Conservation (phyloP, 768 basidiomycete species). For the Fomitopsis serialis region DNA sequence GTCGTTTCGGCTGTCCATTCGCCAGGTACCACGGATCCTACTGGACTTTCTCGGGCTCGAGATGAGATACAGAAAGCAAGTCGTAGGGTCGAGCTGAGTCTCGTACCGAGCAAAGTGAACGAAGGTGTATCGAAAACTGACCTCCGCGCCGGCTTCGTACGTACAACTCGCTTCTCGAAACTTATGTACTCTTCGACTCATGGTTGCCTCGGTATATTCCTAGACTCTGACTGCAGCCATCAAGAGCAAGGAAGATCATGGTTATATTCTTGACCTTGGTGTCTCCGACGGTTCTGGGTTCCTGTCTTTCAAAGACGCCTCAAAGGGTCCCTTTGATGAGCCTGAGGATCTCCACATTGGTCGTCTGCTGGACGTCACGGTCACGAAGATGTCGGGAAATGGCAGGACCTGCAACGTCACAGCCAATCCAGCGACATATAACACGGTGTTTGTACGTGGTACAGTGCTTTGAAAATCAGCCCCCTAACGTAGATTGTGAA, state of each 20-base stretch:
- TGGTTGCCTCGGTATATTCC: neutral
- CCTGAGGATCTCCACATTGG: slow-evolving; percentile 50
- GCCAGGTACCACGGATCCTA: slow-evolving; percentile 55
- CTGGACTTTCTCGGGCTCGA: slow-evolving; percentile 54
- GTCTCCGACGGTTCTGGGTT: slow-evolving; percentile 78
- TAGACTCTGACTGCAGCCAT: slow-evolving; percentile 76
- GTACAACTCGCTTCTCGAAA: slow-evolving; percentile 25
- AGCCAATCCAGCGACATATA: slow-evolving; percentile 42
- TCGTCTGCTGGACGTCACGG: slow-evolving; percentile 58
- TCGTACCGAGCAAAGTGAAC: slow-evolving; percentile 83
- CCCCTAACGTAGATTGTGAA: neutral
- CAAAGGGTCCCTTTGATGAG: slow-evolving; percentile 30
- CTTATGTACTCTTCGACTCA: neutral
- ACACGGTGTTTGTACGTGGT: slow-evolving; percentile 48
- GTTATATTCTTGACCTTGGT: slow-evolving; percentile 86
- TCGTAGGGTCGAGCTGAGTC: slow-evolving; percentile 77
- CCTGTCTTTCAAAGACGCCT: slow-evolving; percentile 69
- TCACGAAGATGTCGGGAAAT: slow-evolving; percentile 66
- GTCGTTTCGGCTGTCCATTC: slow-evolving; percentile 67
- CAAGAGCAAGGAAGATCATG: slow-evolving; percentile 89
- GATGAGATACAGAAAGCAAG: slow-evolving; percentile 67
- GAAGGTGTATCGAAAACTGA: slow-evolving; percentile 74
- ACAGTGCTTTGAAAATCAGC: neutral
- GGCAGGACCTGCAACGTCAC: slow-evolving; percentile 74
- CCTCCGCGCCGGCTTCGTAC: slow-evolving; percentile 66